Base-by-base conservation (phyloP, 257 asterid species). In the Leonotis leonurus region DNA sequence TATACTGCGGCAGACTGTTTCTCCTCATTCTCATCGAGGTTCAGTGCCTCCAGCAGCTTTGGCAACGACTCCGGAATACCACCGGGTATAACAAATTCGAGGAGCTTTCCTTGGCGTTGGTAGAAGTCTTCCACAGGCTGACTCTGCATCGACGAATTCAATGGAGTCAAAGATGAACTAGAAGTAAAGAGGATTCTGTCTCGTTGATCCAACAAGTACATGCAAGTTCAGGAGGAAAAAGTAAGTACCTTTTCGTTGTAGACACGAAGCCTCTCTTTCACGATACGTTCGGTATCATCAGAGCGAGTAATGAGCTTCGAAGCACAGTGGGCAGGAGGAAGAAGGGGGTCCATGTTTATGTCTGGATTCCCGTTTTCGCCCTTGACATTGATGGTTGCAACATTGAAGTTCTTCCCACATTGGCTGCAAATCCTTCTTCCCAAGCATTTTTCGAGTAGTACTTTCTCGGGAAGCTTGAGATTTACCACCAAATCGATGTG, bases 1-100 rank as follows among this genome's bases (percentile, higher is more conserved):
- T 76, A 89, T 39, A 89, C 95, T 36, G 87, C 76, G 18, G 86
- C 86, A 20, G 92, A 82, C 64, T 62, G 84, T 69, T 81, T 80
- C 64, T 77, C 85, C 35, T 85, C 98, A 12, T 78, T 90, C 68
- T 86, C 95, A 24, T 86, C 95, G 4, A 92, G 95, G 74, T 83
- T 84, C 41, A 89, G 82, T 39, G 73, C 97, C 78, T 89, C 98
- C 59, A 92, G 70, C 81, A 92, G 77, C 65, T 86, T 92, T 0
- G 98, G 97, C 98, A 87, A 89, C 0, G 98, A 79, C 76, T 84
- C 98, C 0, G 88, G 93, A 70, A 92, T 85, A 8, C 97, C 97
- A 60, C 98, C 97, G 0, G 98, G 98, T 68, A 91, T 78, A 65
- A 81, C 83, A 58, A 91, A 91, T 69, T 86, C 95, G 40, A 91